Conservation (phyloP, 345 rosid species). For the Heritiera fomes region DNA sequence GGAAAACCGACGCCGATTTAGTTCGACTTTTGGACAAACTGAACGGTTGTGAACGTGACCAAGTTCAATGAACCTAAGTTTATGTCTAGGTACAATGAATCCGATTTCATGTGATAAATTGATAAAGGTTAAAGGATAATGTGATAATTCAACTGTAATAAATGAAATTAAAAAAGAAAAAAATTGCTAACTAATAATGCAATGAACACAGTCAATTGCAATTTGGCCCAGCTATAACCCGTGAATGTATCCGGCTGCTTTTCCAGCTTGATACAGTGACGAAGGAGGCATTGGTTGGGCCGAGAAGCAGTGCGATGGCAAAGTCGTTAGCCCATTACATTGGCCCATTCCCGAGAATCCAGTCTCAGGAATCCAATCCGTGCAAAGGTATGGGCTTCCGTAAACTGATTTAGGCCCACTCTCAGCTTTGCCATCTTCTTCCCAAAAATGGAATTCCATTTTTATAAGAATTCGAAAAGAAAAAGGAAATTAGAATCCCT, state of each 20-base stretch:
- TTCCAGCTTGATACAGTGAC: background rate
- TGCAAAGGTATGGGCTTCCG: background rate
- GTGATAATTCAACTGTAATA: background rate
- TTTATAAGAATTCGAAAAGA: background rate
- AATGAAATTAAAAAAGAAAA: background rate
- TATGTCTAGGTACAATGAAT: conserved; percentile 32
- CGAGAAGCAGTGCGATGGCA: background rate
- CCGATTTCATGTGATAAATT: background rate
- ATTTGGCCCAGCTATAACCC: background rate
- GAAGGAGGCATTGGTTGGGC: background rate
- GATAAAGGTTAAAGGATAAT: background rate
- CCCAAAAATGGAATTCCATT: background rate
- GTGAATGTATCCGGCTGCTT: background rate
- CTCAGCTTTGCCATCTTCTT: background rate
- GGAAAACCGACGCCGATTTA: background rate
- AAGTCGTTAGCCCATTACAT: background rate
- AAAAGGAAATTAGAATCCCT: background rate
- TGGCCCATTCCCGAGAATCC: background rate
- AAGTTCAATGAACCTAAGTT: background rate
- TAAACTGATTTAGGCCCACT: background rate
- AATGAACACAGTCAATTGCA: background rate
- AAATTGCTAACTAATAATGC: background rate
- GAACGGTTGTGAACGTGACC: background rate
- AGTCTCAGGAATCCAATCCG: background rate
- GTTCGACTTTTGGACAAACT: background rate